Evolutionary conservation across 306 rosid species (phyloP), one percentile per base, ranked within the genome.

Genomic region (Inga oerstediana): DNA sequence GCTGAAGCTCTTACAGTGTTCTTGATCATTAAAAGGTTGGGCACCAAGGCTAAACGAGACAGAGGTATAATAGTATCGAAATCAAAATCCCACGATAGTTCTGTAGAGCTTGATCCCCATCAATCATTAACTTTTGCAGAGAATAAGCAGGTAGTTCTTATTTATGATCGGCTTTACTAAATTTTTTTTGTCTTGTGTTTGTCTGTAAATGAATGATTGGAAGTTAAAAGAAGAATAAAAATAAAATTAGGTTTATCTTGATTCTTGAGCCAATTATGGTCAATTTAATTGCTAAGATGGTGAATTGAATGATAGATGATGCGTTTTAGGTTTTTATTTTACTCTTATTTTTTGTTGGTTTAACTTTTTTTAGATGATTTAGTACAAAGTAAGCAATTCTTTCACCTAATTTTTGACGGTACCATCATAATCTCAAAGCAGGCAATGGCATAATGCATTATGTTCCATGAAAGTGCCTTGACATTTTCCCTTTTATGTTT

Each of bases 81-180:
- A 34, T 82, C 86, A 3, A 37, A 79, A 69, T 15, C 72, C 24
- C 73, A 67, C 66, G 72, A 45, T 49, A 79, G 10, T 72, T 49
- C 11, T 49, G 52, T 17, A 7, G 81, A 82, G 49, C 84, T 83
- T 78, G 93, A 91, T 82, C 87, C 49, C 59, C 86, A 58, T 10
- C 91, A 88, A 65, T 88, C 92, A 41, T 85, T 87, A 11, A 79
- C 88, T 83, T 92, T 89, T 39, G 86, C 86, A 10, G 76, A 43
- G 49, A 82, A 84, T 51, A 95, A 91, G 73, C 89, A 95, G 99
- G 98, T 95, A 64, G 32, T 74, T 86, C 16, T 17, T 68, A 44
- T 1, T 22, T 9, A 11, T 59, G 30, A 11, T 43, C 14, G 24
- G 58, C 72, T 79, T 72, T 34, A 45, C 59, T 39, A 8, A 27